phyloP scores from a whole-genome alignment of 768 basidiomycete species.

The Mycena galopus region DNA sequence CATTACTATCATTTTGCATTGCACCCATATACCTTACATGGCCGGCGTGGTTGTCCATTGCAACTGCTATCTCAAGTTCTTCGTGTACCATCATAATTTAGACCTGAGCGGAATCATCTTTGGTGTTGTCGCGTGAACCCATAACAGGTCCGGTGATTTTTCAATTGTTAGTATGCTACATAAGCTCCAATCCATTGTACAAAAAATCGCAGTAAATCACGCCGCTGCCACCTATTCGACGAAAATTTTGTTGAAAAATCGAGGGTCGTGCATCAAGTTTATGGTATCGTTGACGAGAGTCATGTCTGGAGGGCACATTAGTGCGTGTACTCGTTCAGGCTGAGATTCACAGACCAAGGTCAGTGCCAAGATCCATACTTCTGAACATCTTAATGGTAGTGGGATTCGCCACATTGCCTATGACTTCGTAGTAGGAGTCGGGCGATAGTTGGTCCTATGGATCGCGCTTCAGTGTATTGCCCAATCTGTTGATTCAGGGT shows the following conservation, averaged over 20 bases:
- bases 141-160: background rate
- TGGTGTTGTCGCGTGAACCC: background rate
- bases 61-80: slow-evolving; percentile 32
- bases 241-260: slow-evolving; percentile 25
- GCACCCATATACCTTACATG: slow-evolving; percentile 40
- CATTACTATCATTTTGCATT: slow-evolving; percentile 47
- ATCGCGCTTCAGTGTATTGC: too few species aligned
- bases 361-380: slow-evolving; percentile 3
- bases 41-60: slow-evolving; percentile 30
- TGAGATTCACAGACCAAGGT: slow-evolving; percentile 7
- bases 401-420: slow-evolving; percentile 7
- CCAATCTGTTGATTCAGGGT: background rate
- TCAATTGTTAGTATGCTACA: background rate
- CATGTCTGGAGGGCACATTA: slow-evolving; percentile 17
- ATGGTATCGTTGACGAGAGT: slow-evolving; percentile 27
- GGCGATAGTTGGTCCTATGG: slow-evolving; percentile 2
- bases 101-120: slow-evolving; percentile 20
- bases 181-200: background rate
- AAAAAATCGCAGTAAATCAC: slow-evolving; percentile 8
- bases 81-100: slow-evolving; percentile 35
- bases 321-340: background rate
- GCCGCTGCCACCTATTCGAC: background rate
- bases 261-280: slow-evolving; percentile 30
- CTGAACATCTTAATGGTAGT: slow-evolving; percentile 21
- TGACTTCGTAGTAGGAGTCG: slow-evolving; percentile 20